Evolutionary conservation across 2,329 filamentous ascomycete genomes (phyloP).

Genomic region (Pyricularia sp.): DNA sequence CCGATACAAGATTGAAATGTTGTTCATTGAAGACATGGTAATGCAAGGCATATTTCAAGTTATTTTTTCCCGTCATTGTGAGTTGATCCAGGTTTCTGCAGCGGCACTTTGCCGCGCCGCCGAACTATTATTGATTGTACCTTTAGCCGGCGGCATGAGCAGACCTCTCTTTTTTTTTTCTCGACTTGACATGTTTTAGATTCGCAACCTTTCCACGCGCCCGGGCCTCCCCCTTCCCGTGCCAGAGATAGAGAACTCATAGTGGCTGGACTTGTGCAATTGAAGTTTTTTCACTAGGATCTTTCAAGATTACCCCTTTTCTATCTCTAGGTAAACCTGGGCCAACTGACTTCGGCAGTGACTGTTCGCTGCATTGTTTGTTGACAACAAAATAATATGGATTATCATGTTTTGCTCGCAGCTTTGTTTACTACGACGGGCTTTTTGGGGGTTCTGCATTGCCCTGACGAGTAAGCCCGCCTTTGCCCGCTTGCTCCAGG

Average conservation of each 20-base stretch:
- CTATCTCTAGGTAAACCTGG: no score
- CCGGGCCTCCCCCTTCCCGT: background rate
- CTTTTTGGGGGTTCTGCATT: background rate
- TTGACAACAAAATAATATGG: background rate
- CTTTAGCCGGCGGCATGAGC: background rate
- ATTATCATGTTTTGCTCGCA: background rate
- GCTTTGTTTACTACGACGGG: background rate
- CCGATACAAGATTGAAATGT: background rate
- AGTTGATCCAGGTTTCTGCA: background rate
- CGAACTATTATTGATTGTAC: background rate
- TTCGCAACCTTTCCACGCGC: background rate
- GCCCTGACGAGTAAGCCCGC: background rate
- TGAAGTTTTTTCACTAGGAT: background rate
- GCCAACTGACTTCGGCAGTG: no score
- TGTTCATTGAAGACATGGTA: background rate
- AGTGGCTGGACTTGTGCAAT: background rate
- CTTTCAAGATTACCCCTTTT: background rate
- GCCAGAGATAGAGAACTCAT: background rate
- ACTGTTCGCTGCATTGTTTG: background rate
- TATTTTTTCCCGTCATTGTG: background rate
- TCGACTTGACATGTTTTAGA: background rate
- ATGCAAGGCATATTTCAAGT: background rate
- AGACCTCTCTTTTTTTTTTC: background rate
- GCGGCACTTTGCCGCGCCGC: background rate
- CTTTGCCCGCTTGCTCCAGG: background rate